A percentile compares a stretch with the other conserved stretches of the same genome.
These are phyloP conservation scores for Talaromyces liani DNA, from an alignment of 495 filamentous ascomycete species.

Conservation along the genomic window DNA sequence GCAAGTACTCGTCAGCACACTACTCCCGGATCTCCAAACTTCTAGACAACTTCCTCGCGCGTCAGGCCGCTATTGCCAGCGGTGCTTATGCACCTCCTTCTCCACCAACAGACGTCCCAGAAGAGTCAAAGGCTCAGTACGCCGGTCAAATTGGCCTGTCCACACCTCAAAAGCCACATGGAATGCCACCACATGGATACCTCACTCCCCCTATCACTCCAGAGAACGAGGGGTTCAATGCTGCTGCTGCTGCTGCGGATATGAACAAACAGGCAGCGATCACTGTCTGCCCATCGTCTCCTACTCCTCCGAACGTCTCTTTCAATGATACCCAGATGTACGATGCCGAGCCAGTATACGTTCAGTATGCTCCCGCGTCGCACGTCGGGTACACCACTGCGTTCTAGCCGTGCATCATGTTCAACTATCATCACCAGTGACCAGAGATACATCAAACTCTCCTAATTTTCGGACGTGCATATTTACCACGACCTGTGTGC, in stretches of 20 bases:
- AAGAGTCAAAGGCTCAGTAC: slow-evolving; percentile 46
- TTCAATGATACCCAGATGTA: slow-evolving; percentile 33
- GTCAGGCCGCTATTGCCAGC: slow-evolving; percentile 68
- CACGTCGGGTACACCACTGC: slow-evolving; percentile 31
- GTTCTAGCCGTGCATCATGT: slow-evolving; percentile 17
- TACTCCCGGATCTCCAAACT: slow-evolving; percentile 73
- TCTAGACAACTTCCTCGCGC: slow-evolving; percentile 78
- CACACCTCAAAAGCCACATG: slow-evolving; percentile 78
- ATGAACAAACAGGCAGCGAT: slow-evolving; percentile 19
- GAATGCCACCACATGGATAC: slow-evolving; percentile 68
- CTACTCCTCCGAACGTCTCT: slow-evolving; percentile 31
- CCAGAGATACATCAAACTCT: not conserved
- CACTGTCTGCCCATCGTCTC: slow-evolving; percentile 31
- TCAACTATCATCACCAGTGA: not conserved
- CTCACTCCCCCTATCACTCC: slow-evolving; percentile 95
- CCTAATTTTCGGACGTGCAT: not conserved
- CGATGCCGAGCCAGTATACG: slow-evolving; percentile 29
- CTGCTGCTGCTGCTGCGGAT: slow-evolving; percentile 14
- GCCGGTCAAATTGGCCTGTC: slow-evolving; percentile 48
- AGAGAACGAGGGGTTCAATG: slow-evolving; percentile 59
- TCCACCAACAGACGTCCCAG: slow-evolving; percentile 56
- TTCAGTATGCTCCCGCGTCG: slow-evolving; percentile 20
- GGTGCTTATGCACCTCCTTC: slow-evolving; percentile 61
- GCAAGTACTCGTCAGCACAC: slow-evolving; percentile 81
- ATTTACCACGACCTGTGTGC: slow-evolving; percentile 5